Evolutionary conservation across 805 yeast genomes (phyloP), one percentile per base, ranked within the genome.

Genomic region (Nakazawaea pomicola): DNA sequence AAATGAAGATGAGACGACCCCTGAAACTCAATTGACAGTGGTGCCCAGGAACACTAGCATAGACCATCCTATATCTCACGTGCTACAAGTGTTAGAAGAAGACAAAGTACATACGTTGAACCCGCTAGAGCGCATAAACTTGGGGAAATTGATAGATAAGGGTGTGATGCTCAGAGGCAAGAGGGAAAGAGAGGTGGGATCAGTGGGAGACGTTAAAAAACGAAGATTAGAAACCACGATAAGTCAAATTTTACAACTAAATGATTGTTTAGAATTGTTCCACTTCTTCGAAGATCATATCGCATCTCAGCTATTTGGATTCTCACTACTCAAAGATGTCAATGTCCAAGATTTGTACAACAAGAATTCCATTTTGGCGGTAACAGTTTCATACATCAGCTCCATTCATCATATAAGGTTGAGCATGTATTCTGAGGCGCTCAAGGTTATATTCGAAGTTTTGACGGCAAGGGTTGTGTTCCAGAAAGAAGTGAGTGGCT

Each of bases 241-340:
- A n/a, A n/a, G n/a, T n/a, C n/a, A 11, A 50, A 32, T 38, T 21
- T 21, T 40, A 3, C 9, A 31, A n/a, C 27, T 40, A 4, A 33
- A 40, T 10, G 36, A 40, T 7, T 40, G 38, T 17, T 18, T 29
- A 14, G 72, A 67, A 24, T 58, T 80, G 12, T 75, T 79, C 46
- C 49, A 55, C 11, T 74, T 64, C 43, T 81, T 81, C 51, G 72
- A 76, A 46, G 55, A 65, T 1, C 69, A 78, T 41, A 75, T 81
- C 24, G 64, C 82, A 1, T 79, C 80, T 9, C 85, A 80, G 49
- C 58, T 81, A 33, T 80, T 79, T 63, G 89, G 88, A 1, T 80
- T 80, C 54, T 76, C 71, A 33, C 62, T 80, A 3, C 64, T 78
- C 1, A 61, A 68, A 34, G 67, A 76, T 39, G 61, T 72, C 1